phyloP scores from a whole-genome alignment of 208 protist species.

The Trichomonas tenax region DNA sequence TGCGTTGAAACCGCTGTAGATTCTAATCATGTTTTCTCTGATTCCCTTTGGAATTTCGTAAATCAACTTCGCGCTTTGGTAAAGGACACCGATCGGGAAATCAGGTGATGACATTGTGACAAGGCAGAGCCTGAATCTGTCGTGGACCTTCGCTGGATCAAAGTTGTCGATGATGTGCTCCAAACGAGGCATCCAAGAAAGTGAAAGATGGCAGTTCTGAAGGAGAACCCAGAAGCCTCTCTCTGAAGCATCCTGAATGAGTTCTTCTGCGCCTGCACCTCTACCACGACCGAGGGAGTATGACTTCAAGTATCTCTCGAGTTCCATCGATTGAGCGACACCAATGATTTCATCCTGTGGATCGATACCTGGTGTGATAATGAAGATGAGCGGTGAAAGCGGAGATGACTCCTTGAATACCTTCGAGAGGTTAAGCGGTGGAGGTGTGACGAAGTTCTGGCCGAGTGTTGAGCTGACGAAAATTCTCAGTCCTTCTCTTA shows the following conservation, averaged over 20 bases:
- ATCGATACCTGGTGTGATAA: constrained; percentile 92
- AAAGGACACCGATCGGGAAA: constrained; percentile 82
- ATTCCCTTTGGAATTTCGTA: constrained; percentile 91
- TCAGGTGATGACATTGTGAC: constrained; percentile 65
- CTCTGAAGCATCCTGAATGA: constrained; percentile 53
- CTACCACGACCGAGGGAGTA: constrained; percentile 93
- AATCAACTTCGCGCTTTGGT: constrained; percentile 88
- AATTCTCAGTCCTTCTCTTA: constrained; percentile 66
- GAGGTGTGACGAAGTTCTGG: background rate
- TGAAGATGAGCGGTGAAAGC: constrained; percentile 91
- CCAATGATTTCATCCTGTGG: constrained; percentile 42
- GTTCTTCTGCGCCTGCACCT: constrained; percentile 81
- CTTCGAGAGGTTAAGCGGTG: constrained; percentile 61
- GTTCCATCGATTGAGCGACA: constrained; percentile 62
- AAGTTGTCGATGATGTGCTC: constrained; percentile 62
- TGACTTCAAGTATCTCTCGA: constrained; percentile 74
- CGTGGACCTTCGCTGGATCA: constrained; percentile 50
- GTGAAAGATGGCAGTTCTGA: constrained; percentile 92
- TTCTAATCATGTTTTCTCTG: constrained; percentile 74
- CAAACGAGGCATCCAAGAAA: constrained; percentile 78
- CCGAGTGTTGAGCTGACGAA: background rate
- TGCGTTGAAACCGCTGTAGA: constrained; percentile 49
- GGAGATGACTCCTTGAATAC: constrained; percentile 78
- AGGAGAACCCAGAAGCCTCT: constrained; percentile 77
- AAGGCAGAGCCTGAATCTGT: constrained; percentile 77